Base-by-base conservation (phyloP, 208 protist species). In the Leishmania turanica region DNA sequence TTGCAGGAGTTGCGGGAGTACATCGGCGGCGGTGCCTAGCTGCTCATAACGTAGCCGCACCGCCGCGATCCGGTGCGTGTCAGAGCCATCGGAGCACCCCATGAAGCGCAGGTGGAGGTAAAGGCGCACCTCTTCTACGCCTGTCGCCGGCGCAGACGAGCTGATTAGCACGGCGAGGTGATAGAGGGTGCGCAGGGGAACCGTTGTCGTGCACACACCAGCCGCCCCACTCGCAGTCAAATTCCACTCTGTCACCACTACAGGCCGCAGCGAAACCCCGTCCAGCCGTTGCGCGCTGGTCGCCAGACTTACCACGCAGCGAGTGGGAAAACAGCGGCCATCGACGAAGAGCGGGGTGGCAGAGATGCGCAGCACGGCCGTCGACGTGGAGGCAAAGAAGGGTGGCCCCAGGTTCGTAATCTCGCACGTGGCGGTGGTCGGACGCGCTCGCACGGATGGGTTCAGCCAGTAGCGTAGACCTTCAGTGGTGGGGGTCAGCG, bases 81-180 rank as follows among this genome's bases (percentile, higher is more conserved):
- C 71, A 40, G 86, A 90, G 54, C 45, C 69, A 60, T 95, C 91
- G n/a, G 85, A 81, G 77, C 85, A 89, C 19, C 91, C 91, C 40
- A 85, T 71, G 66, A 95, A 95, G 54, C 89, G 89, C 7, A 95
- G 72, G 34, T 88, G 89, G 51, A 95, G 27, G 64, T 93, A 93
- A 19, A 95, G 62, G 19, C 70, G 65, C 27, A 86, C 65, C 0
- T 51, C 60, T 21, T 77, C 73, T 31, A 84, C 78, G 27, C 58
- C 51, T 17, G 54, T 21, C 45, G 54, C 51, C 1, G 68, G 2
- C 31, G 68, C 37, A 34, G 53, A 21, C 1, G 84, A 82, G 45
- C 64, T 80, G 45, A 95, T 58, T 65, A 95, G 78, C 51, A 81
- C 85, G 42, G 88, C 88, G 42, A 95, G 81, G 69, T 92, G 84